These are phyloP conservation scores for Trametes pubescens DNA, from an alignment of 1,284 basidiomycete species.

Conservation along the genomic window DNA sequence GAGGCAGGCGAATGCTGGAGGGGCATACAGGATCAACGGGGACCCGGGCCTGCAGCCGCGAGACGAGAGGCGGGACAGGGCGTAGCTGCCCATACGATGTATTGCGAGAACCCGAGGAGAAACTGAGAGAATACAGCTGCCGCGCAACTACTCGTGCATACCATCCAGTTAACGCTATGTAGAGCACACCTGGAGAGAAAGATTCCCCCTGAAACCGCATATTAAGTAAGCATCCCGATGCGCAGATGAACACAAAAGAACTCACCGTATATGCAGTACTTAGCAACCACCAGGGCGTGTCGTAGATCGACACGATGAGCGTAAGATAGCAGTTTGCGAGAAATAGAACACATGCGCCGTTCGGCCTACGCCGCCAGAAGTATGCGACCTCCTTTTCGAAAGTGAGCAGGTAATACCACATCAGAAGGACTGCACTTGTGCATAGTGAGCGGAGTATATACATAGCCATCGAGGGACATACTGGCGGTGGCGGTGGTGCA, in stretches of 20 bases:
- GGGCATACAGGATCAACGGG: too few relatives aligned
- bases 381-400: slow-evolving; percentile 9
- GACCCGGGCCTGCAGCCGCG: too few relatives aligned
- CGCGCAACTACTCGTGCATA: not conserved
- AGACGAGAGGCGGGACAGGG: too few relatives aligned
- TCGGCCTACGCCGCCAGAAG: slow-evolving; percentile 14
- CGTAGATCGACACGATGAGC: not conserved
- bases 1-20: slow-evolving; percentile 3
- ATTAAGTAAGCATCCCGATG: not conserved
- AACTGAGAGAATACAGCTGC: not conserved
- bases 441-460: not conserved
- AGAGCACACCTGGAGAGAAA: too few relatives aligned
- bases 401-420: slow-evolving; percentile 20
- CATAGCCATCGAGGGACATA: too few relatives aligned
- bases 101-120: not conserved
- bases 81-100: slow-evolving; percentile 11
- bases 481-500: too few relatives aligned
- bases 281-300: not conserved
- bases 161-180: not conserved
- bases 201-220: not conserved
- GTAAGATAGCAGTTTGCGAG: slow-evolving; percentile 10
- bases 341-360: slow-evolving; percentile 8
- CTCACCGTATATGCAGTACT: not conserved
- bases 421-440: slow-evolving; percentile 6
- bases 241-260: not conserved